Evolutionary conservation across 768 basidiomycete species (phyloP), one percentile per base, ranked within the genome.

Genomic region (Polyporus arcularius): DNA sequence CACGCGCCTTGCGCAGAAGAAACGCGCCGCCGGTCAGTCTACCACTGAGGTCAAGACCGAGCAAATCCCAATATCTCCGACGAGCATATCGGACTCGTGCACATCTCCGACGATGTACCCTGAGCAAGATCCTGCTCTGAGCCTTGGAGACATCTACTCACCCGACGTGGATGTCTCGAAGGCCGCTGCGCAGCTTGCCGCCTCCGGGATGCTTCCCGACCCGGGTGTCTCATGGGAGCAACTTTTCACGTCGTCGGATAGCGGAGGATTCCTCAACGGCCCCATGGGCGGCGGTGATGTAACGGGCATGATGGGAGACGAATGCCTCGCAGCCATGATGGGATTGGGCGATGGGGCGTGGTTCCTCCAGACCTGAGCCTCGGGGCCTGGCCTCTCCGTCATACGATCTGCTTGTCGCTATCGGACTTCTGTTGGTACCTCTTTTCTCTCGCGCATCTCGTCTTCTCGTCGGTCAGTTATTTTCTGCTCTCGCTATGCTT

Each of bases 311-410:
- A 52, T 55, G 62, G 62, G 62, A 41, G 57, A 58, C 48, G 57
- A 63, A 41, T 63, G 53, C 21, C 62, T 63, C 38, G 62, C 62
- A 21, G 62, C 62, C 35, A 55, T 63, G 57, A 63, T 63, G 57
- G 62, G 62, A 12, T 57, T 63, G 32, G 62, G 46, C 18, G 52
- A 51, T 53, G 52, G 57, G 28, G 46, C 62, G 53, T 63, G 62
- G 62, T 63, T 63, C 57, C 51, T 40, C 10, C 16, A 40, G 35
- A 52, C 18, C 21, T 53, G 48, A 16, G 18, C 41, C 35, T 48
- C 32, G 45, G 6, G 31, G 4, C 30, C 9, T 18, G 18, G 18
- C 8, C 16, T 57, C 46, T 40, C 31, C 6, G 3, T 21, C n/a
- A 18, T 39, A 41, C 14, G 40, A 26, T 15, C 18, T 41, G 21